Evolutionary conservation across 257 asterid species (phyloP), one percentile per base, ranked within the genome.

Genomic region (Hygrophila difformis): DNA sequence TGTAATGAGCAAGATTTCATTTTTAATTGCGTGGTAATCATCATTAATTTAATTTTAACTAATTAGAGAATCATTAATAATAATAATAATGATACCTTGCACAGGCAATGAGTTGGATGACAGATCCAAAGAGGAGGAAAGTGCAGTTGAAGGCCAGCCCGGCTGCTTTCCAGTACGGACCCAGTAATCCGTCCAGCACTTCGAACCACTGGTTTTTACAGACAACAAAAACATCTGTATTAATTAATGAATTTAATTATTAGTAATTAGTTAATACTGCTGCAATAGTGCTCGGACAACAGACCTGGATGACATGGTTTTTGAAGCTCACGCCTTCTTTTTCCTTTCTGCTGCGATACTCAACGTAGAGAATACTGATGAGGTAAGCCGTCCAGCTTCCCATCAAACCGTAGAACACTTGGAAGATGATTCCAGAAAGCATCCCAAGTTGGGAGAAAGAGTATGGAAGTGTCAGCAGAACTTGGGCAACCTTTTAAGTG

Each of bases 351-450:
- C 71, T 74, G 9, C 98, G 72, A 37, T 75, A 89, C 68, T 89
- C 98, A 0, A 89, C 48, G 69, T 89, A 89, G 0, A 89, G 68
- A 40, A 89, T 94, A 70, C 96, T 85, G 59, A 89, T 85, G 13
- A 89, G 88, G 51, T 89, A 89, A 0, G 98, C 98, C 7, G 98
- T 89, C 94, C 96, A 89, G 71, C 98, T 89, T 1, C 98, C 98
- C 9, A 89, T 0, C 35, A 88, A 49, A 5, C 97, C 97, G 21
- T 88, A 88, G 63, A 88, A 88, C 16, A 88, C 53, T 64, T 88
- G 97, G 18, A 88, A 61, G 1, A 85, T 24, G 38, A 89, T 57
- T 1, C 98, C 98, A 5, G 96, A 89, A 6, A 77, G 52, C 91
- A 89, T 57, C 3, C 98, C 98, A 35, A 89, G 80, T 72, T 89